Percentiles rank a stretch among this genome's conserved stretches.
phyloP scores from a whole-genome alignment of 106 monocot species.

The Acanthochlamys bracteata region DNA sequence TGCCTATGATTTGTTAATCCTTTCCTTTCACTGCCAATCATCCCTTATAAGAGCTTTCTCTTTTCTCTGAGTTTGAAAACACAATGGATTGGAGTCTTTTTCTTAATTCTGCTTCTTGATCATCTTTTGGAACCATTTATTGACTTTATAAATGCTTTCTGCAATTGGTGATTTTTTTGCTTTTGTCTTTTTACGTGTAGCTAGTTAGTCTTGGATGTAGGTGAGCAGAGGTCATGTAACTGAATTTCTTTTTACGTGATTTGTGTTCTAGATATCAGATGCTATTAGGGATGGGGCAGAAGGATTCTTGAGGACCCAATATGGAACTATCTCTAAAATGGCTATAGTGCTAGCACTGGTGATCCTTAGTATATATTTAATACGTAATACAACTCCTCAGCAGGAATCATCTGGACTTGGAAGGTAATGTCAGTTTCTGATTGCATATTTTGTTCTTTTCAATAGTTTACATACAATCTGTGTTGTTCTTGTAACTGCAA shows the following conservation, averaged over 20 bases:
- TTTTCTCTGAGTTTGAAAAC: too few species aligned
- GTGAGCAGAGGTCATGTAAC: not conserved
- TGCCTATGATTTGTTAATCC: too few species aligned
- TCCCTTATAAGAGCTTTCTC: too few species aligned
- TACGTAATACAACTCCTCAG: constrained; percentile 77
- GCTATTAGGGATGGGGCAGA: constrained; percentile 99
- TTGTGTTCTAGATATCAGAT: constrained; percentile 72
- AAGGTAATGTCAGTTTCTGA: constrained; percentile 35
- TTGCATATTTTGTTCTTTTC: not conserved
- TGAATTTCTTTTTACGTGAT: not conserved
- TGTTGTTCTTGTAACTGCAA: not conserved
- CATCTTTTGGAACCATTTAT: too few species aligned
- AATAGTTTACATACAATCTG: not conserved
- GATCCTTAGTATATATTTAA: constrained; percentile 84
- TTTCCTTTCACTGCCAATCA: too few species aligned
- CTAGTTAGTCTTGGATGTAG: not conserved
- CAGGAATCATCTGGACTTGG: constrained; percentile 90
- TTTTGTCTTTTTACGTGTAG: not conserved
- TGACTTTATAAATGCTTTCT: too few species aligned
- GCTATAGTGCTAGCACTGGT: constrained; percentile 74
- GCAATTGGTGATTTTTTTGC: too few species aligned
- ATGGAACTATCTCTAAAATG: constrained; percentile 99
- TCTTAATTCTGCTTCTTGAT: too few species aligned
- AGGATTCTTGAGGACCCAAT: constrained; percentile 96
- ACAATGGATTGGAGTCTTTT: too few species aligned